Evolutionary conservation across 345 rosid genomes (phyloP).

Genomic region (Punica granatum): DNA sequence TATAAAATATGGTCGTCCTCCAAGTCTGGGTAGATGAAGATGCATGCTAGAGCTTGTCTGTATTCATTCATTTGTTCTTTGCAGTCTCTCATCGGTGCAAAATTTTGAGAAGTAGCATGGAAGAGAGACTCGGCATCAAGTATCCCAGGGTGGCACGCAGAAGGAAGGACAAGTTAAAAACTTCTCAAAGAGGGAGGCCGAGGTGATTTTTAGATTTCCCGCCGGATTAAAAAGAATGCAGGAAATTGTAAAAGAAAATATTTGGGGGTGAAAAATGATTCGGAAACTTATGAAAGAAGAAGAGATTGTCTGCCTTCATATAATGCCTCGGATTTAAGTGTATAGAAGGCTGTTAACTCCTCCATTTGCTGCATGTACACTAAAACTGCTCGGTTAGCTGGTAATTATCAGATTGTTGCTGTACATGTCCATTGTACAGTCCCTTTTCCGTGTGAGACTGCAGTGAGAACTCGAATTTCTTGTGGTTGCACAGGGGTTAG

Average conservation of each 20-base stretch:
- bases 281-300: conserved; percentile 14
- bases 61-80: neutral
- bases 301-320: conserved; percentile 8
- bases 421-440: neutral
- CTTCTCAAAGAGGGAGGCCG: neutral
- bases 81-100: neutral
- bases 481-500: neutral
- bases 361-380: conserved; percentile 22
- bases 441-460: neutral
- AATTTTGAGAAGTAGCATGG: neutral
- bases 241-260: neutral
- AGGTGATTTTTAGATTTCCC: neutral
- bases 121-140: neutral
- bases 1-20: neutral
- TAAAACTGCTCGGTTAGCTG: conserved; percentile 10
- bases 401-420: conserved; percentile 5
- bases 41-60: neutral
- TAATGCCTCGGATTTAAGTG: conserved; percentile 24
- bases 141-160: neutral
- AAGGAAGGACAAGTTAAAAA: neutral
- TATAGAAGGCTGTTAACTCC: conserved; percentile 15
- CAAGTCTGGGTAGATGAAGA: neutral
- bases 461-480: neutral
- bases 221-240: neutral
- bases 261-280: neutral